Evolutionary conservation across 2,329 filamentous ascomycete genomes (phyloP).

Genomic region (Ceratocystis ficicola): DNA sequence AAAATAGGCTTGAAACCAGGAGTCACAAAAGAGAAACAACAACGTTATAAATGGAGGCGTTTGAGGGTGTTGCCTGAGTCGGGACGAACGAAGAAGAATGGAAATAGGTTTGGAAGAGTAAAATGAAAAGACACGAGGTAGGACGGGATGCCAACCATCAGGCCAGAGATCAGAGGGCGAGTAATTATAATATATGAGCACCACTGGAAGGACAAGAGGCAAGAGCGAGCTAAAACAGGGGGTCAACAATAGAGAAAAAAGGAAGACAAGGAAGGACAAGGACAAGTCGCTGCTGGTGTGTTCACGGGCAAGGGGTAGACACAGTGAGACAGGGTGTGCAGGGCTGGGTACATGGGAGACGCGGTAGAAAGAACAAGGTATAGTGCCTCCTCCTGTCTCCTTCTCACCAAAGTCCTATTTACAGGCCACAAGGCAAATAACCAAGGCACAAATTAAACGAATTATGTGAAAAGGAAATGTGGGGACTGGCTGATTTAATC

Average conservation of each 20-base stretch:
- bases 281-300: neutral
- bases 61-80: neutral
- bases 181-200: neutral
- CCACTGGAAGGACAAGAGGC: neutral
- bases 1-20: constrained; percentile 17
- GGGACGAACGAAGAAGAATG: neutral
- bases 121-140: neutral
- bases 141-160: neutral
- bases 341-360: neutral
- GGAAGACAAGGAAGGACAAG: neutral
- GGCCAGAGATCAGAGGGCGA: neutral
- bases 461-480: neutral
- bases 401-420: neutral
- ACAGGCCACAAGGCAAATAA: neutral
- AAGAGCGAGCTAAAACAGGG: neutral
- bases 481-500: neutral
- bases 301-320: neutral
- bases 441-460: neutral
- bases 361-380: neutral
- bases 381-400: too few relatives aligned
- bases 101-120: neutral
- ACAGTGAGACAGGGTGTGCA: neutral
- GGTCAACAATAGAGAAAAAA: neutral
- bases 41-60: constrained; percentile 5
- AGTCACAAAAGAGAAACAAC: constrained; percentile 17